A percentile compares a stretch with the other conserved stretches of the same genome.
These are phyloP conservation scores for Leucosporidium yakuticum DNA, from an alignment of 768 basidiomycete species.

Conservation along the genomic window DNA sequence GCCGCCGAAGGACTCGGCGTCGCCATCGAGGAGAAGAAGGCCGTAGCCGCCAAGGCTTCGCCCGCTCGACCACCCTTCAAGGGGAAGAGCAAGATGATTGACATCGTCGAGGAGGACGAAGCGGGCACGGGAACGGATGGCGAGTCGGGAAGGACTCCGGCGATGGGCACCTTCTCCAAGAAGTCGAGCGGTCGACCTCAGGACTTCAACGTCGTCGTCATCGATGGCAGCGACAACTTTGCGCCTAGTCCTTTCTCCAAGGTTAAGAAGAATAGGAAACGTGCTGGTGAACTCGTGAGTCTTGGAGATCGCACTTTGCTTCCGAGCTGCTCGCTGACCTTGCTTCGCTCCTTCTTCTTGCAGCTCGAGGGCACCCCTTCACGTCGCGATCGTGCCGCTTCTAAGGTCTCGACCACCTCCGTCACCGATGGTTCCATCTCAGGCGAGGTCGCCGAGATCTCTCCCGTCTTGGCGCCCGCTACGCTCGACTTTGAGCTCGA, in stretches of 20 bases:
- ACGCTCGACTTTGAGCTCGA: constrained; percentile 18
- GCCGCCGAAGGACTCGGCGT: constrained; percentile 16
- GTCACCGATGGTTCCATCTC: constrained; percentile 21
- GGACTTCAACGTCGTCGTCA: constrained; percentile 13
- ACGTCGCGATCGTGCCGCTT: constrained; percentile 20
- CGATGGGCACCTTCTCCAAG: constrained; percentile 21
- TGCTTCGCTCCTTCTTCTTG: too few relatives aligned
- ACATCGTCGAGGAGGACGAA: constrained; percentile 8
- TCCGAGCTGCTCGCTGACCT: not conserved
- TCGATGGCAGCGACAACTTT: constrained; percentile 14
- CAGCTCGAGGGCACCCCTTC: constrained; percentile 18
- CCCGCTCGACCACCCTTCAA: not conserved
- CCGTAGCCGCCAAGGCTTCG: not conserved
- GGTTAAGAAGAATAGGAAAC: constrained; percentile 5
- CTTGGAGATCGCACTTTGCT: too few relatives aligned
- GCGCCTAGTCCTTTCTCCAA: constrained; percentile 27
- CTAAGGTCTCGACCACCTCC: constrained; percentile 33
- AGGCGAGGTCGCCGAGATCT: constrained; percentile 13
- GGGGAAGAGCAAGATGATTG: not conserved
- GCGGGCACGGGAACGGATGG: not conserved
- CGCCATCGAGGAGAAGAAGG: constrained; percentile 4
- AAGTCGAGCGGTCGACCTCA: not conserved
- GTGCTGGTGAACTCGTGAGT: constrained; percentile 10
- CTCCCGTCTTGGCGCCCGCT: constrained; percentile 9
- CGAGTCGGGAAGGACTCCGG: constrained; percentile 8